phyloP scores from a whole-genome alignment of 148 eudicot genomes.

The Heliamphora exappendiculata region DNA sequence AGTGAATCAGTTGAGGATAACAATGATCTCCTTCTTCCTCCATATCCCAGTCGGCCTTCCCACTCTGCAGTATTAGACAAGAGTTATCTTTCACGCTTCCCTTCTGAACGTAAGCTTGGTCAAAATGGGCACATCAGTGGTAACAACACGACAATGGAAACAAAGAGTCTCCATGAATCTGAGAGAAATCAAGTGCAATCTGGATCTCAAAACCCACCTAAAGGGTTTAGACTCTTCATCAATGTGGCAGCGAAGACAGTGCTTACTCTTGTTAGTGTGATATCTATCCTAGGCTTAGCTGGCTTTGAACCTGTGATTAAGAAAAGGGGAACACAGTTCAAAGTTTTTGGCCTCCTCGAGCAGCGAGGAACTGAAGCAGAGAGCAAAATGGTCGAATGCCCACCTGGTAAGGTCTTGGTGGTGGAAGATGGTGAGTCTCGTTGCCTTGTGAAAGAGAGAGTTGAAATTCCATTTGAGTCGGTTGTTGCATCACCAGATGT shows the following conservation, averaged over 20 bases:
- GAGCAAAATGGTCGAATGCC: constrained; percentile 34
- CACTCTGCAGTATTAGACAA: constrained; percentile 35
- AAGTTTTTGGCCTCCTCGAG: constrained; percentile 29
- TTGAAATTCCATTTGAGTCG: constrained; percentile 73
- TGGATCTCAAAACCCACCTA: constrained; percentile 26
- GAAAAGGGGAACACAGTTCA: constrained; percentile 39
- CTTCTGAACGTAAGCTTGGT: constrained; percentile 28
- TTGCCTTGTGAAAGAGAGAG: constrained; percentile 93
- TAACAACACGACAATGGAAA: constrained; percentile 5
- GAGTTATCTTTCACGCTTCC: constrained; percentile 28
- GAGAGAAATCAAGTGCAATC: constrained; percentile 21
- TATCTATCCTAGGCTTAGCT: constrained; percentile 64
- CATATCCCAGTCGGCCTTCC: constrained; percentile 54
- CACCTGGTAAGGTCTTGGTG: constrained; percentile 70
- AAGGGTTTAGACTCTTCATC: constrained; percentile 45
- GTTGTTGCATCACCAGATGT: constrained; percentile 62
- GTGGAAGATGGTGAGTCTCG: constrained; percentile 57
- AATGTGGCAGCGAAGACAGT: constrained; percentile 59
- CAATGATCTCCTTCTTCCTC: constrained; percentile 70
- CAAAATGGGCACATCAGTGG: constrained; percentile 40
- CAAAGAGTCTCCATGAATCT: constrained; percentile 9
- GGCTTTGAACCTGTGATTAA: constrained; percentile 66
- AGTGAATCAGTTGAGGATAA: constrained; percentile 64
- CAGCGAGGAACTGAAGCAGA: constrained; percentile 21
- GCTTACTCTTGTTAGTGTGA: constrained; percentile 63